phyloP scores from a whole-genome alignment of 805 yeast genomes.

The Candida argentea region DNA sequence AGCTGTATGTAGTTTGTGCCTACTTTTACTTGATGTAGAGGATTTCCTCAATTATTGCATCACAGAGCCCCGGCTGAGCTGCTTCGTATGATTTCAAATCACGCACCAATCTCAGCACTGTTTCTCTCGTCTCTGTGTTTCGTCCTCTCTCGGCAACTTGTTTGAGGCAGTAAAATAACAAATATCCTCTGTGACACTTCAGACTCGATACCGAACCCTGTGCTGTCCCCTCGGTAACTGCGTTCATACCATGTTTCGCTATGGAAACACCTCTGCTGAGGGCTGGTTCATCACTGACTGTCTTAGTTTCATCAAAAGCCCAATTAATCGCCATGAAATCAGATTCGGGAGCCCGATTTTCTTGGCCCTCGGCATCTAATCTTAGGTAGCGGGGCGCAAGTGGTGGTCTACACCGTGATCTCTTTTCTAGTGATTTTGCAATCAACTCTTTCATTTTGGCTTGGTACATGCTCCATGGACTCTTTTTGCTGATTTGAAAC shows the following conservation, averaged over 20 bases:
- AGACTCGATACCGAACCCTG: not conserved
- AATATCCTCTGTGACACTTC: constrained; percentile 17
- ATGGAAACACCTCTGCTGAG: not conserved
- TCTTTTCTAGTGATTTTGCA: not conserved
- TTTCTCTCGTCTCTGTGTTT: constrained; percentile 34
- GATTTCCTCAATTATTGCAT: constrained; percentile 55
- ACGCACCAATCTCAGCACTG: constrained; percentile 34
- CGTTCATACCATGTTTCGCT: not conserved
- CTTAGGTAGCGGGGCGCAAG: not conserved
- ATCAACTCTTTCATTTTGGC: not conserved
- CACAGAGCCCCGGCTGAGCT: constrained; percentile 52
- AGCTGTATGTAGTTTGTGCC: too few species aligned
- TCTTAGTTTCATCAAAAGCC: not conserved
- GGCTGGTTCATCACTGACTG: constrained; percentile 1
- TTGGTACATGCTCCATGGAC: not conserved
- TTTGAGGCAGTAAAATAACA: constrained; percentile 34
- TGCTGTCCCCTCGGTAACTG: not conserved
- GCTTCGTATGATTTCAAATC: constrained; percentile 37
- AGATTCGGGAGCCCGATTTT: constrained; percentile 10
- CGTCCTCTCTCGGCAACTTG: constrained; percentile 44
- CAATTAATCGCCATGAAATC: constrained; percentile 2
- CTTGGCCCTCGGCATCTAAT: not conserved
- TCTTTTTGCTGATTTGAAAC: constrained; percentile 12
- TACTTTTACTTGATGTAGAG: not conserved
- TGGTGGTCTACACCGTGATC: not conserved